Evolutionary conservation across 352 stramenopile genomes (phyloP), one percentile per base, ranked within the genome.

Genomic region (Phytopythium boreale): DNA sequence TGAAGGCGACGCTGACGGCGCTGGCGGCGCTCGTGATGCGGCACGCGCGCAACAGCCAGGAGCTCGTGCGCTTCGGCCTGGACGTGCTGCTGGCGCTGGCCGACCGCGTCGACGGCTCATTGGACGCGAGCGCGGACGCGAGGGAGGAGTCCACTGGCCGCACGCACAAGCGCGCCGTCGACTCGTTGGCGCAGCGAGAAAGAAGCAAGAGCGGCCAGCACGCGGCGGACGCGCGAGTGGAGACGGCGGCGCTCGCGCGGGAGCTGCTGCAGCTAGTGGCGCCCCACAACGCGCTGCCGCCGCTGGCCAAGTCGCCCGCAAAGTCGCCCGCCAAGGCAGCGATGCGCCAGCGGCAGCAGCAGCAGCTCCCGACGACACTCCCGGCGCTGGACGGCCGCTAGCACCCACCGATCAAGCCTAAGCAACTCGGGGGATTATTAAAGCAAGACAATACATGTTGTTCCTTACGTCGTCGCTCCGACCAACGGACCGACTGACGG

Each of bases 201-300:
- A 39, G 7, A 7, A 39, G 6, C 3, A 39, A 39, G 34, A 1
- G 34, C 10, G 34, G 10, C 6, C 34, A 39, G 10, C 34, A 39
- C 34, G 34, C 34, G 56, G 60, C 31, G 57, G 67, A 69, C 24
- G 53, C 72, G 47, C n/a, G 46, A 12, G 57, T 65, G 41, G 76
- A 85, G 59, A 89, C 87, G 50, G 61, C 71, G 9, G 67, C 70
- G 22, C 72, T 90, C 1, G 83, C 83, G 8, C 70, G 65, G 34
- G 77, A 92, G 39, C 69, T 92, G n/a, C 58, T 92, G 70, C 70
- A 86, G 52, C 55, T 92, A 20, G 69, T 89, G 22, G 76, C 77
- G 22, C 70, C 76, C 3, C 85, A 84, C 66, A 89, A 88, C 53
- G 64, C 59, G 7, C 56, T 31, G 39, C 36, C 58, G 5, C 17